Evolutionary conservation across 805 yeast genomes (phyloP), one percentile per base, ranked within the genome.

Genomic region (Suhomyces faveliae): DNA sequence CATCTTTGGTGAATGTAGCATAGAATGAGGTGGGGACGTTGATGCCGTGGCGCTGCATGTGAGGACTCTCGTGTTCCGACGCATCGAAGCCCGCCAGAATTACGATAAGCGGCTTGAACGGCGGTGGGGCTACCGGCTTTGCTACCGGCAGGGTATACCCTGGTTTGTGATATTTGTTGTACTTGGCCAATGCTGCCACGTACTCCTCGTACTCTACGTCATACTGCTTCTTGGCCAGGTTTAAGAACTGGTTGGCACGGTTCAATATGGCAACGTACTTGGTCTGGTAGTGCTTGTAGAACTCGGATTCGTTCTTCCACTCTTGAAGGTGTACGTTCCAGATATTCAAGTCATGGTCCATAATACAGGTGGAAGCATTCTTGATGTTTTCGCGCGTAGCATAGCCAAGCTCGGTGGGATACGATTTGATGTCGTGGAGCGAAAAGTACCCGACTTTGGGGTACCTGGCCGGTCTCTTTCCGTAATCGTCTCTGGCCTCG

Each of bases 81-180:
- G 94, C 95, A 67, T 88, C 96, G 62, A 88, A 89, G 1, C 96
- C 96, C 0, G 96, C 91, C 39, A 95, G 87, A 1, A 88, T 74
- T n/a, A 85, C 76, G 2, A 89, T 79, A 50, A 87, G 55, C 9
- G 78, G 76, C 50, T 70, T 71, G 56, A 68, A 71, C 0, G 68
- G 64, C 6, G 60, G 66, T 4, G 76, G 77, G 4, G 73, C 68
- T 2, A 43, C 50, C 19, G 73, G 74, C 49, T 67, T 61, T 13
- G 48, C 45, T 10, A 63, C 48, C 9, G 67, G 60, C 41, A 57
- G 65, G 37, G 52, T 55, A 48, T 56, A 63, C 38, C 64, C 68
- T 2, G 71, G 69, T 51, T 67, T 69, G 8, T 56, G 44, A 43
- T 55, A 68, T 52, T 68, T 68, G 52, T 70, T 64, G 53, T 67